A percentile compares a stretch with the other conserved stretches of the same genome.
Evolutionary conservation across 495 filamentous ascomycete genomes (phyloP).

Genomic region (Lentithecium fluviatile): DNA sequence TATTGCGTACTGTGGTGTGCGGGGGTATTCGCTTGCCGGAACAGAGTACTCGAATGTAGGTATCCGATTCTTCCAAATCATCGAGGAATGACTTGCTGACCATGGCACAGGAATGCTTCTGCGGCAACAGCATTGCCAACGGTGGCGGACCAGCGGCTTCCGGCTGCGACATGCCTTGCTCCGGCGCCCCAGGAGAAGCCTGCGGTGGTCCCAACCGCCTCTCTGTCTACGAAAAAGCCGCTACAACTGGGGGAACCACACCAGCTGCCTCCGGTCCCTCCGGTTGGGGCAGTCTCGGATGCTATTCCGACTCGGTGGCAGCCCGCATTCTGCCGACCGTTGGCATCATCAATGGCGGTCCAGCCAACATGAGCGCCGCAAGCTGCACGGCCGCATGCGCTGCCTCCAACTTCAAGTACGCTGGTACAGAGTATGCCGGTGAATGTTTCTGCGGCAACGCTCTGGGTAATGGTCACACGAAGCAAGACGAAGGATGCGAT

Average conservation of each 20-base stretch:
- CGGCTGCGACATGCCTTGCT: conserved; percentile 20
- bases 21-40: conserved; percentile 12
- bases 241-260: not conserved
- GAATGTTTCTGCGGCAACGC: conserved; percentile 26
- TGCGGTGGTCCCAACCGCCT: conserved; percentile 17
- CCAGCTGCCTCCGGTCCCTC: not conserved
- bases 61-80: not conserved
- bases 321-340: conserved; percentile 8
- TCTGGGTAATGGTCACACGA: not conserved
- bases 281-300: conserved; percentile 5
- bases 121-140: conserved; percentile 1
- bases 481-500: conserved; percentile 12
- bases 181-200: conserved; percentile 11
- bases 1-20: conserved; percentile 1
- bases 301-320: conserved; percentile 6
- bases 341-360: conserved; percentile 8
- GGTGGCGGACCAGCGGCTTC: not conserved
- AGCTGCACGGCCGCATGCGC: conserved; percentile 9
- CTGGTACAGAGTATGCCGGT: conserved; percentile 17
- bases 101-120: not conserved
- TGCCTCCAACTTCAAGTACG: conserved; percentile 7
- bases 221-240: conserved; percentile 10
- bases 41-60: conserved; percentile 14
- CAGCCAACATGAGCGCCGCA: not conserved
- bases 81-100: not conserved